These are phyloP conservation scores for Candida awuae DNA, from an alignment of 805 yeast genomes.

Conservation along the genomic window DNA sequence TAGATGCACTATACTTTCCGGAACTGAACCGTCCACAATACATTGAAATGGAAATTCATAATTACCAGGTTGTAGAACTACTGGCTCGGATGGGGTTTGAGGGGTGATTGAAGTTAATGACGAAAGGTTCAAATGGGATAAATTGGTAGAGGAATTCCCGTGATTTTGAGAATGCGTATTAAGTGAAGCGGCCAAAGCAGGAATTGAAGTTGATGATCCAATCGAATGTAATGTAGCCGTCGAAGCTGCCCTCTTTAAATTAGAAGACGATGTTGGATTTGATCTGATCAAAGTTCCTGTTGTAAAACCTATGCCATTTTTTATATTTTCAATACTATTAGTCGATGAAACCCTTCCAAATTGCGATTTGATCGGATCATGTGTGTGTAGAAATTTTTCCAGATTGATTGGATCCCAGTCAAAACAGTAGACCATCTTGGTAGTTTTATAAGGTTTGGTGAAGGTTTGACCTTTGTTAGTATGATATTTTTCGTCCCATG, in stretches of 20 bases:
- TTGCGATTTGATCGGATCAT: conserved; percentile 17
- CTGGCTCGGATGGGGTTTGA: conserved; percentile 17
- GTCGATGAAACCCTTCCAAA: conserved; percentile 6
- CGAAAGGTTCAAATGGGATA: conserved; percentile 17
- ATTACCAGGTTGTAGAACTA: conserved; percentile 59
- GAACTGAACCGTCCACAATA: conserved; percentile 72
- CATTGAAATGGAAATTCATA: conserved; percentile 88
- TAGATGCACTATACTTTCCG: conserved; percentile 86
- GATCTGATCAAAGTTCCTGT: conserved; percentile 29
- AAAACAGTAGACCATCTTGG: conserved; percentile 63
- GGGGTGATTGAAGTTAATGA: conserved; percentile 13
- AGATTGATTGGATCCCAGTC: conserved; percentile 67
- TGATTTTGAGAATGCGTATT: neutral
- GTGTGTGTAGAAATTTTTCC: conserved; percentile 27
- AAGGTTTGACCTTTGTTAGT: conserved; percentile 36
- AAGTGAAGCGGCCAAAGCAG: no score
- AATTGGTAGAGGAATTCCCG: conserved; percentile 30
- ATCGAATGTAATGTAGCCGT: conserved; percentile 14
- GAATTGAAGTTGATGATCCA: conserved; percentile 12
- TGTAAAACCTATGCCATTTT: conserved; percentile 18
- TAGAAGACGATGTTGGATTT: conserved; percentile 36
- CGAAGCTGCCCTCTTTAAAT: conserved; percentile 34
- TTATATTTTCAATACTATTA: conserved; percentile 7
- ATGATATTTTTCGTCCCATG: conserved; percentile 50
- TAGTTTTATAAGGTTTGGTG: conserved; percentile 43